A percentile compares a stretch with the other conserved stretches of the same genome.
phyloP scores from a whole-genome alignment of 371 early-diverging fungal genomes.

The Phascolomyces articulosus region DNA sequence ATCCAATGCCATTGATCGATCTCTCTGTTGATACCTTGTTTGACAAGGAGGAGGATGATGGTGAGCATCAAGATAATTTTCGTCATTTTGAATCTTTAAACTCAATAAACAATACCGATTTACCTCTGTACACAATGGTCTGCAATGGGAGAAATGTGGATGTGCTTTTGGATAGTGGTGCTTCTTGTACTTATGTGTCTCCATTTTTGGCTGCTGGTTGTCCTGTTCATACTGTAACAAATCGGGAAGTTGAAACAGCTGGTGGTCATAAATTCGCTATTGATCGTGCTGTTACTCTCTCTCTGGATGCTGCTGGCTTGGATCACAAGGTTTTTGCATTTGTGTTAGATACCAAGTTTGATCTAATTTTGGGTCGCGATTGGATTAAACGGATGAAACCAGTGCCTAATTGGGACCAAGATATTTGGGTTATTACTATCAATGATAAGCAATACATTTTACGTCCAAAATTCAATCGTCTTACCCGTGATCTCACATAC shows the following conservation, averaged over 20 bases:
- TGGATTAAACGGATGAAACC: slow-evolving; percentile 7
- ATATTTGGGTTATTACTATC: background rate
- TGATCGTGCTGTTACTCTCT: background rate
- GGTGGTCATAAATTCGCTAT: slow-evolving; percentile 3
- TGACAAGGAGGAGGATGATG: background rate
- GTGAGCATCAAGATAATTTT: background rate
- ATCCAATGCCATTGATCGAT: no score
- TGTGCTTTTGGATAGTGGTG: no score
- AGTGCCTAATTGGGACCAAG: slow-evolving; percentile 4
- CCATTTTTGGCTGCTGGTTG: no score
- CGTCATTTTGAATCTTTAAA: slow-evolving; percentile 1
- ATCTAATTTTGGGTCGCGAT: slow-evolving; percentile 6
- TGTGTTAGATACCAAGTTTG: no score
- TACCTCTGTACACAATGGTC: background rate
- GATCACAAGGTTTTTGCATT: no score
- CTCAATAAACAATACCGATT: background rate
- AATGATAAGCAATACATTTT: background rate
- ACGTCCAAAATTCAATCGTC: no score
- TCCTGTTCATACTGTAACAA: background rate
- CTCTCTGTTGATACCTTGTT: background rate
- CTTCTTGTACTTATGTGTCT: no score
- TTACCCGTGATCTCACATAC: no score
- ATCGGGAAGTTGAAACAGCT: slow-evolving; percentile 4
- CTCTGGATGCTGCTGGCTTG: no score
- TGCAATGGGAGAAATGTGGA: no score